Base-by-base conservation (phyloP, 805 yeast species). In the Pichia nanzhaoensis region DNA sequence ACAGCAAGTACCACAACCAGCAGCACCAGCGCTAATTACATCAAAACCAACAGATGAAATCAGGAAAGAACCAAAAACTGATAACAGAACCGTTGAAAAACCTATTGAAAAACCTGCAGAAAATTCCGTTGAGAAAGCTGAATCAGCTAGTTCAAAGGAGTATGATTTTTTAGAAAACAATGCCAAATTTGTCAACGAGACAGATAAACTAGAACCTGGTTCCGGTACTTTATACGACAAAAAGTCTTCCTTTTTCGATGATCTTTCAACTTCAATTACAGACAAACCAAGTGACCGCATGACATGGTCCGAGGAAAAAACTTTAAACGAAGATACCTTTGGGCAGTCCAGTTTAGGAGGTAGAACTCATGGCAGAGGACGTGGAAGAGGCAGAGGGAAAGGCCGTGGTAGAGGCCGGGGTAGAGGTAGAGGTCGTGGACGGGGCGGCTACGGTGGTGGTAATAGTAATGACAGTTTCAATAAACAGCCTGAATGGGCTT, bases 171-270 rank as follows among this genome's bases (percentile, higher is more conserved):
- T 73, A 53, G 61, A 78, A 21, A 77, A 77, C 53, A 86, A 84
- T 60, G 89, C 90, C 33, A 80, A 78, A 60, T 86, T 88, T 63
- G 65, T 69, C 24, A 76, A 71, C 53, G 57, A 58, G 30, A 53
- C 64, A 34, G 49, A 56, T 16, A 55, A 45, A 9, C 55, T 58
- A 4, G n/a, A 37, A 7, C 52, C 54, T 9, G 60, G 49, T 16
- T 64, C 59, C 20, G 66, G 62, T 22, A 57, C 64, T 18, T 76
- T 72, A 24, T 93, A 93, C 68, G 77, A 89, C 67, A 88, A 82
- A 63, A 75, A 76, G 57, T 77, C 88, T 13, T 89, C 97, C 1
- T 91, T 93, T 64, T 91, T 91, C 58, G 98, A 93, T 65, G 78
- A 76, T 50, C 77, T 91, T 46, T 84, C 95, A 10, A 77, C 88